Evolutionary conservation across 495 filamentous ascomycete genomes (phyloP), one percentile per base, ranked within the genome.

Genomic region (Lineolata rhizophorae): DNA sequence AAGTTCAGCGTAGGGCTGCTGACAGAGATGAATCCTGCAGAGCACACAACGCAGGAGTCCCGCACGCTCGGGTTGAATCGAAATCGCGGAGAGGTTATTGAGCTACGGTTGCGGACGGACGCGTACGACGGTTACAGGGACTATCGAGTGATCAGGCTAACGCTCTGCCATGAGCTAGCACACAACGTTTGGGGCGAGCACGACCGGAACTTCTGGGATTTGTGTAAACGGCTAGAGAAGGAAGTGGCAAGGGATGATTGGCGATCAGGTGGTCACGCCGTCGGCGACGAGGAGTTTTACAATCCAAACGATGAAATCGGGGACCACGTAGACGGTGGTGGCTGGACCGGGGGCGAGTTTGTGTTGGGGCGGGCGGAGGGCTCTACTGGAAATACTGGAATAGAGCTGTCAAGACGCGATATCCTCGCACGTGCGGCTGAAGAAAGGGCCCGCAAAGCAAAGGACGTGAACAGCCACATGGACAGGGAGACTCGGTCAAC

Each of bases 91-190:
- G 73, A 92, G 55, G 75, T 83, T 0, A 93, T 97, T 35, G 87
- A 94, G 65, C 54, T 97, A 30, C 58, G 87, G 0, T 51, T 97
- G 22, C 62, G 87, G 10, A 94, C 87, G 4, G 87, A 97, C 53
- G 81, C 77, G 10, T 84, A 84, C 50, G 85, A 92, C 50, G 87
- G 87, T 4, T 97, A 85, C 41, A 53, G 87, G 12, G 78, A 94
- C 47, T 97, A 95, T 46, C 69, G 74, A 37, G 78, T 70, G 0
- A 90, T 97, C 18, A 61, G 87, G 27, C 80, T 77, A 43, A 94
- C 87, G 43, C 60, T 95, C 18, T 93, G 84, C 46, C 87, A 97
- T 49, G 87, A 97, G 62, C 58, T 97, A 26, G 72, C 85, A 48
- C 87, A 97, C 52, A 92, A 84, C 44, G 82, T 90, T 6, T 72